Evolutionary conservation across 768 basidiomycete species (phyloP), one percentile per base, ranked within the genome.

Genomic region (Pisolithus albus): DNA sequence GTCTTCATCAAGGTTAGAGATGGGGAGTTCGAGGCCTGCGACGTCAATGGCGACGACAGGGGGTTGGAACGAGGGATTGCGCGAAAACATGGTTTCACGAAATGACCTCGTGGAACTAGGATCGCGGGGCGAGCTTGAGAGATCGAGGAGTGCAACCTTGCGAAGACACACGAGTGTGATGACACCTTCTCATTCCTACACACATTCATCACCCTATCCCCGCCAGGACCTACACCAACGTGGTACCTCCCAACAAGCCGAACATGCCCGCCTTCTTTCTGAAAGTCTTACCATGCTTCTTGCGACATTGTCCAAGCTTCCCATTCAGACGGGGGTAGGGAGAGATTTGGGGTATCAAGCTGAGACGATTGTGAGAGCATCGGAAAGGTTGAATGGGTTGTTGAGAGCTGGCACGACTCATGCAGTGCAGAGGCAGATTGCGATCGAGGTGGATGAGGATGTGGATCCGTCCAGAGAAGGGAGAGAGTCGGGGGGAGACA

Each of bases 241-340:
- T 15, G 34, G 34, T 13, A 13, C 34, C 13, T 34, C 34, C 34
- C 34, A 34, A 5, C 63, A 63, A 36, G 63, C 72, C 4, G 86
- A 90, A 56, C 89, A 90, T 58, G 72, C 80, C 1, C 71, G 76
- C n/a, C 67, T 92, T 42, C 81, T 91, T 77, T 58, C 81, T 19
- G 87, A 91, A 39, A 78, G 82, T 16, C 67, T 91, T 13, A 63
- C 70, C 4, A 79, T 85, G 73, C 88, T 92, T 56, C 86, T 90
- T 62, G 69, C 75, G 2, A 77, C 85, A 23, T 67, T 90, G 1
- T 66, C 74, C 19, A 82, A 84, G 45, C 64, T 84, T 11, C 77
- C 82, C 0, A 66, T 66, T 7, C 71, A 71, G 66, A 69, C 75
- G 7, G 59, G 67, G 38, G 71, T 72, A 5, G 67, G 75, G 16